Evolutionary conservation across 352 stramenopile genomes (phyloP), one percentile per base, ranked within the genome.

Genomic region (Phytophthora litchii): DNA sequence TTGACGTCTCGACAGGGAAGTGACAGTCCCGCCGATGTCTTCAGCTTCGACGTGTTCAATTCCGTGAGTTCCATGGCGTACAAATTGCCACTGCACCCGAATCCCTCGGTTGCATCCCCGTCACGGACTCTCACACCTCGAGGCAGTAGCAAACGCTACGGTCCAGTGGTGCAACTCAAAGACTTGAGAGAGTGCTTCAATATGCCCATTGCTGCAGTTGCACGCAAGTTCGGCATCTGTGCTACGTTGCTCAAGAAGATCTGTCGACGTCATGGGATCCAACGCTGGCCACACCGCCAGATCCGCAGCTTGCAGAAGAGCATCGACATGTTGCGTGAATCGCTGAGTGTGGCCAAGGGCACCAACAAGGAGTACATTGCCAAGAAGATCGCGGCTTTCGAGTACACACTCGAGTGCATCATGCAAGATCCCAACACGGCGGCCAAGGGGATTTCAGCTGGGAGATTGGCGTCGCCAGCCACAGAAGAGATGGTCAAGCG

Each of bases 231-330:
- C 59, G 85, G 85, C 37, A 92, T 94, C 67, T 94, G 85, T 54
- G 84, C 80, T n/a, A 94, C 85, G 27, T 58, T 92, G 23, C 68
- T 94, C 54, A 94, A 94, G 70, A 92, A 92, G 65, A 91, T 91
- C 52, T 94, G 85, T 46, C 76, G 85, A 1, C 83, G 83, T 27
- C 76, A 92, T 43, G 83, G 83, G 37, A 94, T 94, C 61, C 83
- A 91, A 53, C 79, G 85, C 29, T 94, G 85, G 85, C 85, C 85
- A 11, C 83, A 92, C 55, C 83, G 83, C 17, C 85, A 94, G 67
- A 92, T 94, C 67, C 81, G 83, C 27, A 87, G 72, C 37, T 53
- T 94, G 37, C 78, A 91, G 55, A 94, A 94, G 67, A 92, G 82
- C 58, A 92, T 94, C 41, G 80, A 91, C 44, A 88, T 91, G 80